Evolutionary conservation across 2,329 filamentous ascomycete species (phyloP).

Genomic region (Beauveria brongniartii): DNA sequence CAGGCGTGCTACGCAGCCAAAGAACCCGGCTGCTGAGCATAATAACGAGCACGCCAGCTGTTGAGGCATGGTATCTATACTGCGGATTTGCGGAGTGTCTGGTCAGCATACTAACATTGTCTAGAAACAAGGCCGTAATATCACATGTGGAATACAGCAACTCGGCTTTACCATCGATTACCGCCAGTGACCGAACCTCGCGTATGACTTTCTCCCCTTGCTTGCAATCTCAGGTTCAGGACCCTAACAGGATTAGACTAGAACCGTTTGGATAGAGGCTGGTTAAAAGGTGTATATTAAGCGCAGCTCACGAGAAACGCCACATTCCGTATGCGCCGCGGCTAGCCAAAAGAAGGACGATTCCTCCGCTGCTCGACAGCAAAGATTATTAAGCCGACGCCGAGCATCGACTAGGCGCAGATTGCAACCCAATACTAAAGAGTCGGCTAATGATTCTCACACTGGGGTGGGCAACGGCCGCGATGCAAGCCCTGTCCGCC

Average conservation of each 20-base stretch:
- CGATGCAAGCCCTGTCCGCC: background rate
- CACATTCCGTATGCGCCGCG: background rate
- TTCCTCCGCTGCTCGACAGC: background rate
- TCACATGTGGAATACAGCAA: background rate
- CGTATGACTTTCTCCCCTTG: background rate
- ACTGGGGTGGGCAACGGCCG: no score
- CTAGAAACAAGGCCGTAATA: no score
- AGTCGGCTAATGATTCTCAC: background rate
- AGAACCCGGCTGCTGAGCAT: no score
- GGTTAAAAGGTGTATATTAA: background rate
- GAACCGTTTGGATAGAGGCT: background rate
- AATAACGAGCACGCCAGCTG: no score
- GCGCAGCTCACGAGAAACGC: background rate
- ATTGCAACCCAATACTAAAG: background rate
- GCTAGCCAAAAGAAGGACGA: background rate
- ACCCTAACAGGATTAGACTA: background rate
- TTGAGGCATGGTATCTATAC: background rate
- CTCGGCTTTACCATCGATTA: background rate
- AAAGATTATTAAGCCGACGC: background rate
- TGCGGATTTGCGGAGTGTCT: background rate
- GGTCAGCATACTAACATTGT: background rate
- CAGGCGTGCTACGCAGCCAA: background rate
- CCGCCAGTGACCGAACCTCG: background rate
- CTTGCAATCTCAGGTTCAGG: background rate
- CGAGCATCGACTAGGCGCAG: background rate